Conservation (phyloP, 2,329 filamentous ascomycete species). For the Gyromitra esculenta region DNA sequence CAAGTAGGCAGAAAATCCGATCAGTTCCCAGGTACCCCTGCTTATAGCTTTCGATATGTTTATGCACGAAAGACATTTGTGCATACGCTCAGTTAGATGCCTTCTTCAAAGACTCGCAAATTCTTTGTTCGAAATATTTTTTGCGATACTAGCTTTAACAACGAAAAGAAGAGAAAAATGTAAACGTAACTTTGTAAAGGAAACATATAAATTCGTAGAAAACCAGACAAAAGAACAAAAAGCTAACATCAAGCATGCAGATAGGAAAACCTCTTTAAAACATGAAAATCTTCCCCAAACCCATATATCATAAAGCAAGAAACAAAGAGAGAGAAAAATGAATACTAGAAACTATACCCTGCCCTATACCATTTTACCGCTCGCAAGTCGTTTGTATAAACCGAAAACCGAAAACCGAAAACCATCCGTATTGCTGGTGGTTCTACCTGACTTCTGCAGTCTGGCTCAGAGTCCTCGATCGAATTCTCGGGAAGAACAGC, state of each 20-base stretch:
- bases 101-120: slow-evolving; percentile 4
- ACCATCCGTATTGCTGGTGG: slow-evolving; percentile 37
- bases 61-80: slow-evolving; percentile 20
- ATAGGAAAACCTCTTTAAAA: slow-evolving; percentile 43
- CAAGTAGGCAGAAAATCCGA: slow-evolving; percentile 36
- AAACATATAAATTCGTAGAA: slow-evolving; percentile 28
- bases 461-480: slow-evolving; percentile 41
- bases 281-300: slow-evolving; percentile 32
- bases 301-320: slow-evolving; percentile 38
- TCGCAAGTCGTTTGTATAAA: slow-evolving; percentile 43
- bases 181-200: slow-evolving; percentile 18
- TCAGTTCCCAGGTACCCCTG: slow-evolving; percentile 21
- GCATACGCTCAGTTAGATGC: slow-evolving; percentile 22
- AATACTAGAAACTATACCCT: slow-evolving; percentile 46
- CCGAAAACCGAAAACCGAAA: slow-evolving; percentile 35
- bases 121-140: slow-evolving; percentile 36
- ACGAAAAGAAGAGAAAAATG: slow-evolving; percentile 12
- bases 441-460: slow-evolving; percentile 37
- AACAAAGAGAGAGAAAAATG: slow-evolving; percentile 23
- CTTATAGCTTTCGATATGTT: slow-evolving; percentile 18
- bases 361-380: slow-evolving; percentile 46
- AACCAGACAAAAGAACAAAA: slow-evolving; percentile 33
- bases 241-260: slow-evolving; percentile 23
- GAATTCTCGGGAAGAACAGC: slow-evolving; percentile 51
- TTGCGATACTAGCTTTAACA: slow-evolving; percentile 38